phyloP scores from a whole-genome alignment of 306 rosid species.

The Vicia sativa region DNA sequence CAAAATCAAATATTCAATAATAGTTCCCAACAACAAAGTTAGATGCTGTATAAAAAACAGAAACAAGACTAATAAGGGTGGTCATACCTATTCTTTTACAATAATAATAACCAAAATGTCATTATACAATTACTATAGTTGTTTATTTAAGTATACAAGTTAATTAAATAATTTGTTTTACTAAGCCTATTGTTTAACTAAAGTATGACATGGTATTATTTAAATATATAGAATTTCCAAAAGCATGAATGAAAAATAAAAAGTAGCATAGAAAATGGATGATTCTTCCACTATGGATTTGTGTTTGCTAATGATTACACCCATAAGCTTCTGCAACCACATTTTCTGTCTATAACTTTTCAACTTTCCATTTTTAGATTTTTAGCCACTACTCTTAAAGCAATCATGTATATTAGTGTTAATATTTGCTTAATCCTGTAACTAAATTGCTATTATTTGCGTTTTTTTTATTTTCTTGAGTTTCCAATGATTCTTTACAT shows the following conservation, averaged over 20 bases:
- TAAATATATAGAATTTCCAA: too few relatives aligned
- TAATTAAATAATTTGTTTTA: too few relatives aligned
- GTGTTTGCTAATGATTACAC: conserved; percentile 49
- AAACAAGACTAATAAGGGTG: too few relatives aligned
- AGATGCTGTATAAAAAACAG: too few relatives aligned
- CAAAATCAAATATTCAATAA: too few relatives aligned
- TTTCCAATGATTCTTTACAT: background rate
- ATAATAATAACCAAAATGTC: too few relatives aligned
- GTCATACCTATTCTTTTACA: too few relatives aligned
- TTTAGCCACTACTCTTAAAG: background rate
- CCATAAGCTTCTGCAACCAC: conserved; percentile 34
- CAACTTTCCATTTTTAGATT: conserved; percentile 15
- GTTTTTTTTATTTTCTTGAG: background rate
- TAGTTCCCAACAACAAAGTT: too few relatives aligned
- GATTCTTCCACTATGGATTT: conserved; percentile 20
- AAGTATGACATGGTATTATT: too few relatives aligned
- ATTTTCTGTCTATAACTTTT: conserved; percentile 21
- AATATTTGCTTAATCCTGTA: background rate
- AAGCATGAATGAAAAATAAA: background rate
- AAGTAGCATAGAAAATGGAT: conserved; percentile 28
- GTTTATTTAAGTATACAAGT: too few relatives aligned
- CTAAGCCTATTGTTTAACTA: too few relatives aligned
- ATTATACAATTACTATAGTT: too few relatives aligned
- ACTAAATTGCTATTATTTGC: background rate
- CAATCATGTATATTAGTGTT: background rate